These are phyloP conservation scores for Lentinula novae-zelandiae DNA, from an alignment of 1,284 basidiomycete genomes.

Conservation along the genomic window DNA sequence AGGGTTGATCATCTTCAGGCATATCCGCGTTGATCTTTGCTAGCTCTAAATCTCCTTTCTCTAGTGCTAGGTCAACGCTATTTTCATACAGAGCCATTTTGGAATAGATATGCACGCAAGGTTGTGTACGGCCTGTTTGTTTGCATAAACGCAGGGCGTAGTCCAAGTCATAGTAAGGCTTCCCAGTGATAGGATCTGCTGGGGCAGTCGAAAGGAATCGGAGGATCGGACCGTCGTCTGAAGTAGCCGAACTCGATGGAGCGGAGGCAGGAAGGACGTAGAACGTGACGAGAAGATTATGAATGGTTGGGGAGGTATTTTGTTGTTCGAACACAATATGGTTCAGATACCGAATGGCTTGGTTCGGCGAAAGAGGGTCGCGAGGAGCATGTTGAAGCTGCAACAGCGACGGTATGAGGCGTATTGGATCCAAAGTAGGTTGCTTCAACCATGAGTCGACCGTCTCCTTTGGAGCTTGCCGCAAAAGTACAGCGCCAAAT, in stretches of 20 bases:
- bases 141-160: slow-evolving; percentile 94
- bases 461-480: slow-evolving; percentile 82
- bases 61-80: slow-evolving; percentile 92
- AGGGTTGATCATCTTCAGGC: slow-evolving; percentile 83
- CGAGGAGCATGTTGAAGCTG: slow-evolving; percentile 71
- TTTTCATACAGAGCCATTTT: slow-evolving; percentile 98
- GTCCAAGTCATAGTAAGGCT: slow-evolving; percentile 95
- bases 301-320: slow-evolving; percentile 83
- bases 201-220: slow-evolving; percentile 86
- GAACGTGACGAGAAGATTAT: slow-evolving; percentile 93
- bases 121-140: slow-evolving; percentile 75
- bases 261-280: slow-evolving; percentile 53
- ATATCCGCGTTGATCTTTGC: slow-evolving; percentile 93
- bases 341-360: slow-evolving; percentile 86
- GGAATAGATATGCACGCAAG: slow-evolving; percentile 96
- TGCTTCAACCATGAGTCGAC: slow-evolving; percentile 92
- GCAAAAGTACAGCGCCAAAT: slow-evolving; percentile 86
- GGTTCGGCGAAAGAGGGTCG: slow-evolving; percentile 72
- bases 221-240: slow-evolving; percentile 79
- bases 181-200: slow-evolving; percentile 76
- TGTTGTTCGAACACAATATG: slow-evolving; percentile 79
- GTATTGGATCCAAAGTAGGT: slow-evolving; percentile 73
- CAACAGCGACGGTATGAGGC: slow-evolving; percentile 87
- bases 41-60: slow-evolving; percentile 89
- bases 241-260: slow-evolving; percentile 25